These are phyloP conservation scores for Sclerotinia borealis DNA, from an alignment of 2,329 filamentous ascomycete genomes.

Conservation along the genomic window DNA sequence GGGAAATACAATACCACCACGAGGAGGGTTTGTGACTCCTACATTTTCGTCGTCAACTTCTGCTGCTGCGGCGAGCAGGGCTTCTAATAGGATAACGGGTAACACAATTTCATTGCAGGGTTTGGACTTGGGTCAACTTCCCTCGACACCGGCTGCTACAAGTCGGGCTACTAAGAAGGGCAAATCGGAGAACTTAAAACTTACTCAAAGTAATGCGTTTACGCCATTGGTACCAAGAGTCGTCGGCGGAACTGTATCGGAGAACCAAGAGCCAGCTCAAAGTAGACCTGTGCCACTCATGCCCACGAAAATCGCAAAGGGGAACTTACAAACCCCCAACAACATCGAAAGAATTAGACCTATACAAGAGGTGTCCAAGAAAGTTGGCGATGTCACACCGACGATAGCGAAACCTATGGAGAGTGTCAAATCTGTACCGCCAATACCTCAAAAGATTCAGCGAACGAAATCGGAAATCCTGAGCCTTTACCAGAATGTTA, in stretches of 20 bases:
- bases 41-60: background rate
- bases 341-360: background rate
- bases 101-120: background rate
- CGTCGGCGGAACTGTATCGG: accelerated
- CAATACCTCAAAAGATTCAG: background rate
- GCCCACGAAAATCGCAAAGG: too few species aligned
- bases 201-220: accelerated
- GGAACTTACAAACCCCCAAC: background rate
- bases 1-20: background rate
- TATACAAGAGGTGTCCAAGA: background rate
- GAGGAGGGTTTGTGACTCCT: too few species aligned
- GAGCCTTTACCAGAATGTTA: background rate
- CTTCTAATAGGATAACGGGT: accelerated
- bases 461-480: background rate
- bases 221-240: background rate
- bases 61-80: background rate
- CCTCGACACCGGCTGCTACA: background rate
- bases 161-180: background rate
- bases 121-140: accelerated
- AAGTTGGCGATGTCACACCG: too few species aligned
- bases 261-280: background rate
- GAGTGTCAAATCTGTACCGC: background rate
- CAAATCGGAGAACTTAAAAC: background rate
- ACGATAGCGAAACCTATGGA: too few species aligned
- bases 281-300: background rate